Evolutionary conservation across 1,284 basidiomycete species (phyloP).

Genomic region (Boletus hoseneyae): DNA sequence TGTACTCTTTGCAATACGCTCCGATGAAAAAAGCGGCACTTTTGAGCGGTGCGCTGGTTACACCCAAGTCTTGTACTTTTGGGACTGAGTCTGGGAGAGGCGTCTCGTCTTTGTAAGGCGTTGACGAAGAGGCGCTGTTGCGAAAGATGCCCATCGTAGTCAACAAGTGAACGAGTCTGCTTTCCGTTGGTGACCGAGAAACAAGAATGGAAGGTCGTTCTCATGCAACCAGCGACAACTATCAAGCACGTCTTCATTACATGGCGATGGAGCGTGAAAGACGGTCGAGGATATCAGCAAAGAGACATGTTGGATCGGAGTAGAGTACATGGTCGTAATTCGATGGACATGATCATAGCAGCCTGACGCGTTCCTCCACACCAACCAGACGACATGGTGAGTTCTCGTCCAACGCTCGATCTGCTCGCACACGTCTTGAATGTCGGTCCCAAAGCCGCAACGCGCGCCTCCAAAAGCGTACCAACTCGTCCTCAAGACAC

Average conservation of each 20-base stretch:
- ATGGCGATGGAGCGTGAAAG: too few relatives aligned
- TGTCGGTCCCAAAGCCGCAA: conserved; percentile 34
- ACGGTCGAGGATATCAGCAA: too few relatives aligned
- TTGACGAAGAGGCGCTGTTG: conserved; percentile 38
- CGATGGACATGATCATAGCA: too few relatives aligned
- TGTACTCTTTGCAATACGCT: conserved; percentile 93
- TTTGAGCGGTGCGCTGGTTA: conserved; percentile 93
- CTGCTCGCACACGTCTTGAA: not conserved
- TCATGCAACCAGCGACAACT: conserved; percentile 5
- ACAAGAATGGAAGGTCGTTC: conserved; percentile 26
- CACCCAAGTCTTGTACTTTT: conserved; percentile 87
- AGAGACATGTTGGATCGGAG: too few relatives aligned
- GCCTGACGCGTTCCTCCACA: not conserved
- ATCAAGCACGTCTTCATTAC: too few relatives aligned
- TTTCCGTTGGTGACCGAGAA: conserved; percentile 15
- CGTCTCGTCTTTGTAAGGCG: conserved; percentile 65
- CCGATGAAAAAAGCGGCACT: conserved; percentile 98
- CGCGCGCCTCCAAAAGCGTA: conserved; percentile 52
- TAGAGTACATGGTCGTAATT: too few relatives aligned
- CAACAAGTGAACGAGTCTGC: not conserved
- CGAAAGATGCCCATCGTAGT: conserved; percentile 52
- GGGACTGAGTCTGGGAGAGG: conserved; percentile 75
- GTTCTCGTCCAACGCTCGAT: not conserved
- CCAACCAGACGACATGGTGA: conserved; percentile 21
- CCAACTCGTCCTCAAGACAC: conserved; percentile 65